Evolutionary conservation across 225 moss, liverwort and hornwort species (phyloP).

Genomic region (Pleurozium schreberi): DNA sequence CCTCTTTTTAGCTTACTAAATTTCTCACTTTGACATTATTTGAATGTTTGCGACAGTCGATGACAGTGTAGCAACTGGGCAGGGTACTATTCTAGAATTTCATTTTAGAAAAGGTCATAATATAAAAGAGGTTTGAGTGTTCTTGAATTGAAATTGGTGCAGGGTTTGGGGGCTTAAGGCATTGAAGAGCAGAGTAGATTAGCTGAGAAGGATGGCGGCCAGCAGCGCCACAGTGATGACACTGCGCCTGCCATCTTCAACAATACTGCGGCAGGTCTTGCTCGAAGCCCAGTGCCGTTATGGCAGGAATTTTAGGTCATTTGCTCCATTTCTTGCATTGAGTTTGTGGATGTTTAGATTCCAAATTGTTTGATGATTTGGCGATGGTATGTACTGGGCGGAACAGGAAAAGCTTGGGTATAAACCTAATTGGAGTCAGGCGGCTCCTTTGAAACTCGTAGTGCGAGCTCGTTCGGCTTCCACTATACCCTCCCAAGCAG

Average conservation of each 20-base stretch:
- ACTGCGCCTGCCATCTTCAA: conserved; percentile 18
- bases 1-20: neutral
- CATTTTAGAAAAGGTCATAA: neutral
- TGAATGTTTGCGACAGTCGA: neutral
- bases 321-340: neutral
- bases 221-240: conserved; percentile 26
- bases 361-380: neutral
- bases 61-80: neutral
- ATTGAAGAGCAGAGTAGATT: neutral
- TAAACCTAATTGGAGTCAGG: neutral
- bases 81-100: neutral
- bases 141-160: neutral
- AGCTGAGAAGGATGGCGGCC: conserved; percentile 15
- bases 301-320: neutral
- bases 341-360: neutral
- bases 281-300: neutral
- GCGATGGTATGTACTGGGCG: neutral
- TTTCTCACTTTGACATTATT: neutral
- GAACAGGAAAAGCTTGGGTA: conserved; percentile 9
- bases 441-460: neutral
- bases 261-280: conserved; percentile 9
- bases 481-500: conserved; percentile 30
- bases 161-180: neutral
- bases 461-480: conserved; percentile 44
- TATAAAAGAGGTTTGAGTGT: neutral